A percentile compares a stretch with the other conserved stretches of the same genome.
Evolutionary conservation across 1,284 basidiomycete genomes (phyloP).

Genomic region (Moniliophthora roreri): DNA sequence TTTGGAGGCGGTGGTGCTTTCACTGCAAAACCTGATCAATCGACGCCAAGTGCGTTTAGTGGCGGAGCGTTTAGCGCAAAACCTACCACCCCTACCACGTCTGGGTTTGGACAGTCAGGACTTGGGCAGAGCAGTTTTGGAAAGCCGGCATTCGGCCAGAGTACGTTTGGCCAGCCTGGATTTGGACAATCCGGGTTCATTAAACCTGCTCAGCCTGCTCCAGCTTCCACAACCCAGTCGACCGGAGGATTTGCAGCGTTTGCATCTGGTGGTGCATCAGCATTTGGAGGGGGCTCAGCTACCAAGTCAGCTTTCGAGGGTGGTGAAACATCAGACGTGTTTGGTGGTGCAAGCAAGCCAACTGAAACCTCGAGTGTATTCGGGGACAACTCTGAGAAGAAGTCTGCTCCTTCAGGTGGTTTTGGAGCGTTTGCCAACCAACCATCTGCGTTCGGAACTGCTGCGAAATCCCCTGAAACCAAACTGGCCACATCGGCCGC

Average conservation of each 20-base stretch:
- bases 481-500: too few species aligned
- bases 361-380: background rate
- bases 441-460: conserved; percentile 3
- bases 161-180: conserved; percentile 16
- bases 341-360: background rate
- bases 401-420: conserved; percentile 1
- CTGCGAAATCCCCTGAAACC: background rate
- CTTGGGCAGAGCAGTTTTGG: conserved; percentile 10
- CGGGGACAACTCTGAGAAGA: background rate
- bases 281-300: background rate
- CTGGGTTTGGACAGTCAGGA: conserved; percentile 8
- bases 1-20: conserved; percentile 14
- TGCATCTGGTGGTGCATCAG: background rate
- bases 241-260: background rate
- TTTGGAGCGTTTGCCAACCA: conserved; percentile 8
- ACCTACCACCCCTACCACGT: background rate
- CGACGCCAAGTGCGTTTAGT: conserved; percentile 6
- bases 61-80: conserved; percentile 2
- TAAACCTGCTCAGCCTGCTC: conserved; percentile 1
- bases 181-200: conserved; percentile 10
- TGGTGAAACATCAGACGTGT: background rate
- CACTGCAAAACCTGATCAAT: conserved; percentile 6
- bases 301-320: background rate
- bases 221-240: conserved; percentile 3
- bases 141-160: conserved; percentile 15